Conservation (phyloP, 2,329 filamentous ascomycete genomes). For the Verticillium longisporum region DNA sequence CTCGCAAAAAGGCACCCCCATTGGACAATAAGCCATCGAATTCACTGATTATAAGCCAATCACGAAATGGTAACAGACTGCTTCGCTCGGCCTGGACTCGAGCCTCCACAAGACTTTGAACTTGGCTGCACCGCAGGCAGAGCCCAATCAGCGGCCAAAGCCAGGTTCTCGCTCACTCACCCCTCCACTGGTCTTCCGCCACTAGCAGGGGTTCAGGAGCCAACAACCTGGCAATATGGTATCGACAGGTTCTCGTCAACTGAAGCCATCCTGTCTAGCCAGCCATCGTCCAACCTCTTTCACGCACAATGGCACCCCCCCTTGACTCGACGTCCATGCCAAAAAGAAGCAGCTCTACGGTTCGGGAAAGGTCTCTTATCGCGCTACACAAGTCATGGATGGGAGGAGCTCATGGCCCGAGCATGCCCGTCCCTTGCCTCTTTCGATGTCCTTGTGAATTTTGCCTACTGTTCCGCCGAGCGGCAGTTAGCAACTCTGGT, state of each 20-base stretch:
- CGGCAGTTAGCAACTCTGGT: too few relatives aligned
- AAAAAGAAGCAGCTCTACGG: too few relatives aligned
- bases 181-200: conserved; percentile 24
- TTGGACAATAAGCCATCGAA: conserved; percentile 6
- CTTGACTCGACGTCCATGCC: too few relatives aligned
- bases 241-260: conserved; percentile 24
- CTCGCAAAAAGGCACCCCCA: neutral
- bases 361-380: too few relatives aligned
- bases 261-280: conserved; percentile 18
- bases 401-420: too few relatives aligned
- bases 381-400: too few relatives aligned
- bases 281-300: conserved; percentile 8
- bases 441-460: too few relatives aligned
- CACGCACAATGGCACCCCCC: neutral
- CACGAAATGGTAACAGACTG: conserved; percentile 1
- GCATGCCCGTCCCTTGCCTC: too few relatives aligned
- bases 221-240: conserved; percentile 9
- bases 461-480: too few relatives aligned
- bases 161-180: conserved; percentile 20
- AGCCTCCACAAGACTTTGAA: neutral
- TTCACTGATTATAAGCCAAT: conserved; percentile 10
- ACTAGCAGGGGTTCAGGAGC: conserved; percentile 11
- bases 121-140: conserved; percentile 9
- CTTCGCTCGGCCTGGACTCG: conserved; percentile 4
- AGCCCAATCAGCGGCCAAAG: conserved; percentile 22